A percentile compares a stretch with the other conserved stretches of the same genome.
phyloP scores from a whole-genome alignment of 148 eudicot genomes.

The Rhododendron henanense region DNA sequence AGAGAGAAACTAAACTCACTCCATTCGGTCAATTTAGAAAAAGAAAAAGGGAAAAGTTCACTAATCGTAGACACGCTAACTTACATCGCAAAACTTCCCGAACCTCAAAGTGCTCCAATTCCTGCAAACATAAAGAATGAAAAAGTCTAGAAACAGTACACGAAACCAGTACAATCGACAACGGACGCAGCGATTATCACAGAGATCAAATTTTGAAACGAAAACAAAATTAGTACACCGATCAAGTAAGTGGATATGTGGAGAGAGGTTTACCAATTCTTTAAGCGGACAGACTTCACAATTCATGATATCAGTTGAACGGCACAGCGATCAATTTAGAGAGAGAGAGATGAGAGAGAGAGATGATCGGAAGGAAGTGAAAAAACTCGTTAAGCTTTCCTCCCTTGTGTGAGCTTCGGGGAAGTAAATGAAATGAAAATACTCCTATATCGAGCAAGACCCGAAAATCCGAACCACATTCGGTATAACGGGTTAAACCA shows the following conservation, averaged over 20 bases:
- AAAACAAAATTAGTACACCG: neutral
- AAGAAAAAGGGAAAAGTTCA: neutral
- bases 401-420: neutral
- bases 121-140: conserved; percentile 32
- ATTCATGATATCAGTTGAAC: conserved; percentile 44
- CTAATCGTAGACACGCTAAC: conserved; percentile 10
- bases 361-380: neutral
- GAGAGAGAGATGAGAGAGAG: neutral
- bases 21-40: neutral
- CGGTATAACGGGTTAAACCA: neutral
- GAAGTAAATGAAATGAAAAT: no score
- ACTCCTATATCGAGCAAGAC: neutral
- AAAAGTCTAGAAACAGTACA: no score
- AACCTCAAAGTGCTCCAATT: conserved; percentile 86
- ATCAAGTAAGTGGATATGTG: neutral
- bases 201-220: neutral
- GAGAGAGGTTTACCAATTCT: conserved; percentile 58
- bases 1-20: neutral
- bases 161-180: neutral
- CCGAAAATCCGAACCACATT: neutral
- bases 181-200: neutral
- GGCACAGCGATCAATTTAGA: neutral
- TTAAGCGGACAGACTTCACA: conserved; percentile 97
- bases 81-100: conserved; percentile 90
- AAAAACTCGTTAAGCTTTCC: neutral